Percentiles rank a stretch among this genome's conserved stretches.
phyloP scores from a whole-genome alignment of 805 yeast species.

The Cyberlindnera samutprakarnensis region DNA sequence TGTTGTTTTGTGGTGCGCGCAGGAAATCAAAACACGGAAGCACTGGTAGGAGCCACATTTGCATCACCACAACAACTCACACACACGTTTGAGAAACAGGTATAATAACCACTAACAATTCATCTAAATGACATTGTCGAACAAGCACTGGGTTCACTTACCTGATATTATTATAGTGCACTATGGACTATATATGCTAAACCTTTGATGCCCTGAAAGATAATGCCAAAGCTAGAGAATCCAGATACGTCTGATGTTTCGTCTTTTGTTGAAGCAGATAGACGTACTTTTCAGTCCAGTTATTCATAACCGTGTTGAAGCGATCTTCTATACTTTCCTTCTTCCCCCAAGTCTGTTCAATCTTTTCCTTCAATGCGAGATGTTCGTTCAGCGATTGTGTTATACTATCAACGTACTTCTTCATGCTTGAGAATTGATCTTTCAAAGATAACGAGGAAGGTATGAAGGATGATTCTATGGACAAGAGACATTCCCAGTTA shows the following conservation, averaged over 20 bases:
- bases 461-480: conserved; percentile 23
- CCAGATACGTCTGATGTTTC: conserved; percentile 27
- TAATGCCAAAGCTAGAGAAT: conserved; percentile 25
- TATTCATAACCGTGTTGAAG: conserved; percentile 29
- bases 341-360: conserved; percentile 30
- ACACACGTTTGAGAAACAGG: too few species aligned
- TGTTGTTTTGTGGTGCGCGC: too few species aligned
- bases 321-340: conserved; percentile 4
- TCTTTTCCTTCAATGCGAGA: conserved; percentile 28
- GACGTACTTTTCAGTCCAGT: conserved; percentile 35
- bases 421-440: conserved; percentile 34
- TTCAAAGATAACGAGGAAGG: conserved; percentile 23
- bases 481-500: conserved; percentile 20
- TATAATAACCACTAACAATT: too few species aligned
- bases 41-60: too few species aligned
- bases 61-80: too few species aligned
- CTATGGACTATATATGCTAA: conserved; percentile 1
- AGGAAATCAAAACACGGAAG: too few species aligned
- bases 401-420: conserved; percentile 32
- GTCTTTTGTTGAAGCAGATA: conserved; percentile 29
- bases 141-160: too few species aligned
- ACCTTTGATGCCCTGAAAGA: conserved; percentile 18
- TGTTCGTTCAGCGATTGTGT: conserved; percentile 36
- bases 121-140: too few species aligned
- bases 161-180: too few species aligned